Conservation (phyloP, 148 eudicot genomes). For the Arbutus unedo region DNA sequence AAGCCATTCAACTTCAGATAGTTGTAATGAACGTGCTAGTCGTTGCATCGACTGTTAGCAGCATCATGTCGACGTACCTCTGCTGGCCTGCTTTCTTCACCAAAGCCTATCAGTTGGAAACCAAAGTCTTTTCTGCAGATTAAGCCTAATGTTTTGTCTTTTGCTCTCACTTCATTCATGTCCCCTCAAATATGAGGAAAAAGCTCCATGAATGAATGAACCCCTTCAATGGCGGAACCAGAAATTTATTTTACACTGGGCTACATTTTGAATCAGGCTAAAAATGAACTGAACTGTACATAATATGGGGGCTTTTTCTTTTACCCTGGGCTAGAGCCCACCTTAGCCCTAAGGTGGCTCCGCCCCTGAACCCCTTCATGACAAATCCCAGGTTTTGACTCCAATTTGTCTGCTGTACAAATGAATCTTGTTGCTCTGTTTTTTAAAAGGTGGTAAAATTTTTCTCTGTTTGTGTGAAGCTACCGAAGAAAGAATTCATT, state of each 20-base stretch:
- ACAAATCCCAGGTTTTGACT: neutral
- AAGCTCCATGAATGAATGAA: too few relatives aligned
- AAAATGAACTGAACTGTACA: too few relatives aligned
- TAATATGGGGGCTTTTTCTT: too few relatives aligned
- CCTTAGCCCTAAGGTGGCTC: too few relatives aligned
- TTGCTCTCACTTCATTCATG: neutral
- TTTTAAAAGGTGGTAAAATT: neutral
- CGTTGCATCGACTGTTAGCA: slow-evolving; percentile 78
- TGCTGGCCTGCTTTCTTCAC: slow-evolving; percentile 95
- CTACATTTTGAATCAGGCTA: too few relatives aligned
- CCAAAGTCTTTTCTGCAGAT: slow-evolving; percentile 58
- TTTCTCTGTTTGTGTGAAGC: too few relatives aligned
- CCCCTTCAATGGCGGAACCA: too few relatives aligned
- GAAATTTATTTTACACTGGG: too few relatives aligned
- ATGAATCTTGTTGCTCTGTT: neutral
- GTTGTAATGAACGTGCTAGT: slow-evolving; percentile 88
- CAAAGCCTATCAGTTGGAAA: slow-evolving; percentile 69
- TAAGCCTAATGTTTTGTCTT: slow-evolving; percentile 10
- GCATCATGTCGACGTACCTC: slow-evolving; percentile 79
- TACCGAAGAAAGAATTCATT: too few relatives aligned
- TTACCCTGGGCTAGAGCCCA: too few relatives aligned
- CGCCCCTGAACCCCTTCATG: too few relatives aligned
- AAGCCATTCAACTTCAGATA: slow-evolving; percentile 85
- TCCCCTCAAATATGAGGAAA: too few relatives aligned
- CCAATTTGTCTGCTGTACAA: neutral